phyloP scores from a whole-genome alignment of 2,329 filamentous ascomycete genomes.

The Diaporthe sp. region DNA sequence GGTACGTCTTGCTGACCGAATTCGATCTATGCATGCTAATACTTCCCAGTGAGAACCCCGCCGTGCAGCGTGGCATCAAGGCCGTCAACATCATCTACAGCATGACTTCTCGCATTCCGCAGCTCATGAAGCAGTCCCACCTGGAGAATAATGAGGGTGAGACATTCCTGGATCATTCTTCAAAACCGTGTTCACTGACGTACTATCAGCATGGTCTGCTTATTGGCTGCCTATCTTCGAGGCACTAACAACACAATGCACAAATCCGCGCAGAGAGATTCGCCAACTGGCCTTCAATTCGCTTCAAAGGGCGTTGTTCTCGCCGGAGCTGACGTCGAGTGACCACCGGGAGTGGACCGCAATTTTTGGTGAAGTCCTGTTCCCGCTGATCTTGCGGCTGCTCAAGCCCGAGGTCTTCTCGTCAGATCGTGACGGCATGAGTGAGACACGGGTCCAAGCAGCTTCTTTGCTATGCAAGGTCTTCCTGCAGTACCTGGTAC shows the following conservation, averaged over 20 bases:
- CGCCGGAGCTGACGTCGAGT: conserved; percentile 84
- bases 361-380: conserved; percentile 94
- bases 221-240: conserved; percentile 98
- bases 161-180: conserved; percentile 40
- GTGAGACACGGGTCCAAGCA: conserved; percentile 92
- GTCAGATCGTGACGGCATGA: conserved; percentile 92
- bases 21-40: conserved; percentile 39
- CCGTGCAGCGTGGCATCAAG: conserved; percentile 82
- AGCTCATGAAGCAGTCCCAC: conserved; percentile 92
- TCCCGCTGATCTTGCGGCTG: conserved; percentile 88
- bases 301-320: conserved; percentile 87
- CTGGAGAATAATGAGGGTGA: conserved; percentile 87
- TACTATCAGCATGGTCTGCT: conserved; percentile 84
- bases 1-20: conserved; percentile 59
- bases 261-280: conserved; percentile 94
- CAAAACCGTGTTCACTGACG: conserved; percentile 45
- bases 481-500: conserved; percentile 91
- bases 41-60: conserved; percentile 74
- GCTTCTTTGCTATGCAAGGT: conserved; percentile 95
- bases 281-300: conserved; percentile 89
- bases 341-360: conserved; percentile 94
- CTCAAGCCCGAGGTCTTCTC: conserved; percentile 96
- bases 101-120: conserved; percentile 84
- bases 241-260: conserved; percentile 89
- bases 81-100: conserved; percentile 86